Percentiles rank a stretch among this genome's conserved stretches.
These are phyloP conservation scores for Circinella minor DNA, from an alignment of 371 early-diverging fungal genomes.

Conservation along the genomic window DNA sequence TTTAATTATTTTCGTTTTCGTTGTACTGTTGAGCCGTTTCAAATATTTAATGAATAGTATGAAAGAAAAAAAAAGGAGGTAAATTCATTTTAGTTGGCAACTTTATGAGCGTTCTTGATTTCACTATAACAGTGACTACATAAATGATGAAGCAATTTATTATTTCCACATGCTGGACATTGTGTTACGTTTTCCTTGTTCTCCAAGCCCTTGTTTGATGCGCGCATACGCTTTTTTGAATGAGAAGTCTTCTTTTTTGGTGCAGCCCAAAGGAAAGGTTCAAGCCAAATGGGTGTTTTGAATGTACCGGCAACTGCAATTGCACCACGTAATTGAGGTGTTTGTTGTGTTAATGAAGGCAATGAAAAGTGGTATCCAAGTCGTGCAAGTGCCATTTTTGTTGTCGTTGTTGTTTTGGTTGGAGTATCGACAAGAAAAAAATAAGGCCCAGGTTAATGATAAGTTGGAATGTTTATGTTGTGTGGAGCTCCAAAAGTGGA, in stretches of 20 bases:
- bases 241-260: slow-evolving; percentile 90
- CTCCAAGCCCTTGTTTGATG: slow-evolving; percentile 80
- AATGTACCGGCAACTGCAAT: slow-evolving; percentile 23
- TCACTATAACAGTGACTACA: slow-evolving; percentile 79
- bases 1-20: no score
- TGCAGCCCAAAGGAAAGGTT: slow-evolving; percentile 74
- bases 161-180: slow-evolving; percentile 78
- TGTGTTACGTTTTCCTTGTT: slow-evolving; percentile 71
- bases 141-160: slow-evolving; percentile 77
- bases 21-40: no score
- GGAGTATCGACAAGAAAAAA: not conserved
- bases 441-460: no score
- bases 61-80: no score
- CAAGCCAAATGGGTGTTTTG: slow-evolving; percentile 53
- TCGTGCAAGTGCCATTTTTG: slow-evolving; percentile 18
- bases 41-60: no score
- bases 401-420: not conserved
- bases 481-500: no score
- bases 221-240: slow-evolving; percentile 86
- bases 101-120: slow-evolving; percentile 40
- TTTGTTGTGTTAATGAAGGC: slow-evolving; percentile 10
- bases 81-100: slow-evolving; percentile 9
- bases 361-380: slow-evolving; percentile 10
- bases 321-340: slow-evolving; percentile 11
- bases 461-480: no score